Evolutionary conservation across 1,284 basidiomycete genomes (phyloP), one percentile per base, ranked within the genome.

Genomic region (Naganishia sp.): DNA sequence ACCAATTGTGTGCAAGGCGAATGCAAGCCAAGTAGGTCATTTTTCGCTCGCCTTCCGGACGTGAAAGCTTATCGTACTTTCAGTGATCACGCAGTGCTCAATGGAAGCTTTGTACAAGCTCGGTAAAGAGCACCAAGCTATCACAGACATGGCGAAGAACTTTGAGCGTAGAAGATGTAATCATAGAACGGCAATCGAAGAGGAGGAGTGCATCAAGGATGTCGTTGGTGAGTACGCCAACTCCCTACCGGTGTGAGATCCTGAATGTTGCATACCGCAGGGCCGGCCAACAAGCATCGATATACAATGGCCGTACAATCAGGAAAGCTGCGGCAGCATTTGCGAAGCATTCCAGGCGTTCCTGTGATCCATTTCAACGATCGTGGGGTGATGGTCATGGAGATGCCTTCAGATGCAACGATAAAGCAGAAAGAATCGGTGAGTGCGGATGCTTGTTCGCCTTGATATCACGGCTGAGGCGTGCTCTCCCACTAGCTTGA

Each of bases 11-110:
- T 94, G 10, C 92, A 94, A 76, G 93, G 91, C 18, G 84, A 85
- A 60, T 85, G 90, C 67, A 96, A 95, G 80, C 90, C 88, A 35
- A 95, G 94, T 96, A 77, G 81, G 92, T 82, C 28, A 18, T 41
- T 13, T 15, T 32, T 18, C 18, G 15, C 11, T 5, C 9, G 13
- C 23, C n/a, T 21, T 41, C 15, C 15, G 1, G n/a, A 18, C 11
- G 32, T 18, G 31, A 23, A 23, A 28, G 25, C 42, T 62, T 55
- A 31, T 18, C 17, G 3, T 23, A 39, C 21, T 68, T 75, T 6
- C 21, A 95, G 93, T 97, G 93, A 95, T 97, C 77, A 95, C 94
- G 0, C 94, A 96, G 77, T 97, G 94, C 76, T 93, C 89, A 75
- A 90, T 97, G 61, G 87, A 93, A 71, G 90, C 92, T 73, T 83